These are phyloP conservation scores for Barnettozyma siamensis DNA, from an alignment of 805 yeast genomes.

Conservation along the genomic window DNA sequence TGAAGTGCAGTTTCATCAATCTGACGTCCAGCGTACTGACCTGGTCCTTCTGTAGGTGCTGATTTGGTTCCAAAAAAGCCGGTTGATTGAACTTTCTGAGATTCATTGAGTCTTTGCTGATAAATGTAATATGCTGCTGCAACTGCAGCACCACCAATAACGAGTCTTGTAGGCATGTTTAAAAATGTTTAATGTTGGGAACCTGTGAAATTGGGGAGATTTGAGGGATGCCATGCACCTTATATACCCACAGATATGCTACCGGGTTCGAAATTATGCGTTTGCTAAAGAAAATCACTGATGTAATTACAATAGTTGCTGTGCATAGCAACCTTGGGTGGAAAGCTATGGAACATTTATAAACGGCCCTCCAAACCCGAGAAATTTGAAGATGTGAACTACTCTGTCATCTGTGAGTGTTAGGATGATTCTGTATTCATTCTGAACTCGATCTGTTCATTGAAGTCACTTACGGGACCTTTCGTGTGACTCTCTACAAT, in stretches of 20 bases:
- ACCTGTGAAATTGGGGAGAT: not conserved
- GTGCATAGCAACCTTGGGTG: not conserved
- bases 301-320: not conserved
- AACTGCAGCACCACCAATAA: conserved; percentile 21
- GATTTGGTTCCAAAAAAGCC: conserved; percentile 2
- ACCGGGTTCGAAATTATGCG: not conserved
- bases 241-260: not conserved
- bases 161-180: conserved; percentile 9
- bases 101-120: conserved; percentile 19
- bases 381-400: too few relatives aligned
- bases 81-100: conserved; percentile 4
- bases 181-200: not conserved
- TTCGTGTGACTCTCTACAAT: too few relatives aligned
- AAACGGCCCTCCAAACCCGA: too few relatives aligned
- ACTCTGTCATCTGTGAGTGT: too few relatives aligned
- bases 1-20: conserved; percentile 20
- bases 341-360: not conserved
- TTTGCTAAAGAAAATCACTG: not conserved
- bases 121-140: conserved; percentile 25
- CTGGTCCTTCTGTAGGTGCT: conserved; percentile 14
- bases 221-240: not conserved
- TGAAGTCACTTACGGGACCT: too few relatives aligned
- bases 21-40: conserved; percentile 21
- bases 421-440: too few relatives aligned
- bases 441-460: too few relatives aligned